Evolutionary conservation across 1,284 basidiomycete species (phyloP).

Genomic region (Ganoderma leucocontextum): DNA sequence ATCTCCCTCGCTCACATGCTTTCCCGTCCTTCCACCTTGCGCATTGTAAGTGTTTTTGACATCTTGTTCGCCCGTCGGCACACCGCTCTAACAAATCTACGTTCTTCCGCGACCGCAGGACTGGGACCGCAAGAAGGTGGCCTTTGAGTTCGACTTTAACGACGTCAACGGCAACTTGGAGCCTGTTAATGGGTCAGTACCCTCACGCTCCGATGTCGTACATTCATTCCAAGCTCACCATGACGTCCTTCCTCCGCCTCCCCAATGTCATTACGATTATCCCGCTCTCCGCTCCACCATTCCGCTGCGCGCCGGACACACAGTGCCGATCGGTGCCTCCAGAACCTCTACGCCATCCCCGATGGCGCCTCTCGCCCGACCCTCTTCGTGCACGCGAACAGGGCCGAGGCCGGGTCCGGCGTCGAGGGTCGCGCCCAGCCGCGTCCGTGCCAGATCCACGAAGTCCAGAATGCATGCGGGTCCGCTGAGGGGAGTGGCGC

Average conservation of each 20-base stretch:
- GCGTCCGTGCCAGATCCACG: slow-evolving; percentile 6
- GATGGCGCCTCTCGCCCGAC: neutral
- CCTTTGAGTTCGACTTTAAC: neutral
- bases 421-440: neutral
- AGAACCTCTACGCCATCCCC: neutral
- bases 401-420: neutral
- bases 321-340: neutral
- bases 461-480: neutral
- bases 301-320: neutral
- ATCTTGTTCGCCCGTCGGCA: neutral
- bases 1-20: neutral
- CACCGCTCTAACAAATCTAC: neutral
- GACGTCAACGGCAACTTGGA: neutral
- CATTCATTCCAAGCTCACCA: neutral
- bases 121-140: neutral
- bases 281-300: neutral
- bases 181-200: neutral
- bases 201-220: neutral
- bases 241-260: neutral
- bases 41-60: neutral
- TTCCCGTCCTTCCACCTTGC: neutral
- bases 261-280: neutral
- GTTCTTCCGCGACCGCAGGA: neutral
- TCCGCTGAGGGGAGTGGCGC: neutral
- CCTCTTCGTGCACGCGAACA: neutral